Evolutionary conservation across 805 yeast genomes (phyloP), one percentile per base, ranked within the genome.

Genomic region (Candida saitoana): DNA sequence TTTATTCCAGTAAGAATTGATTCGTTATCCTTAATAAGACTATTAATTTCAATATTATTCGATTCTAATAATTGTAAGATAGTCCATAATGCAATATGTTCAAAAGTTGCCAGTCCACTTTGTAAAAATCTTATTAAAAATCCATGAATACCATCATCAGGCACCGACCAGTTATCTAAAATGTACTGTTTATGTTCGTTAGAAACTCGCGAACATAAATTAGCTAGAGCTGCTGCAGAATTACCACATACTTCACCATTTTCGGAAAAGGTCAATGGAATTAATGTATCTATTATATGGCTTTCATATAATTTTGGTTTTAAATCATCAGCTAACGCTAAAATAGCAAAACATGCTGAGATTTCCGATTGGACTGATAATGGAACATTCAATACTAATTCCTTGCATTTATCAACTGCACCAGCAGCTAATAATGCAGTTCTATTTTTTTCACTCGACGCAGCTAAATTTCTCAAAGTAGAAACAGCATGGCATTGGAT

Each of bases 401-500:
- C 90, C 62, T 85, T 87, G 65, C 96, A 90, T 64, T 90, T 89
- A 49, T 84, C 85, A 36, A 93, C 96, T 3, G 97, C 97, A 40
- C 96, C 96, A 11, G 96, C 95, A 48, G 89, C 95, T 49, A 93
- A 78, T 49, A 93, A 80, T 38, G 93, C 96, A 52, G 85, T 75
- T 71, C 97, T 82, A 57, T 91, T 91, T 60, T 88, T 81, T 68
- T 93, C 98, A 33, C 93, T 82, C 39, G 93, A 82, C 3, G 99
- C 99, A 16, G 99, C 99, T 54, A 93, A 75, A 62, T 93, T 93
- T 64, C 99, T 79, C 57, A 93, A 74, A 6, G 98, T 90, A 2
- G 97, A 90, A 20, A 93, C 96, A 2, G 98, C 95, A 66, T 93
- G 99, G 62, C 99, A 93, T 69, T 91, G 96, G 49, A 93, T 91